Conservation (phyloP, 2,329 filamentous ascomycete species). For the Colletotrichum sp. region DNA sequence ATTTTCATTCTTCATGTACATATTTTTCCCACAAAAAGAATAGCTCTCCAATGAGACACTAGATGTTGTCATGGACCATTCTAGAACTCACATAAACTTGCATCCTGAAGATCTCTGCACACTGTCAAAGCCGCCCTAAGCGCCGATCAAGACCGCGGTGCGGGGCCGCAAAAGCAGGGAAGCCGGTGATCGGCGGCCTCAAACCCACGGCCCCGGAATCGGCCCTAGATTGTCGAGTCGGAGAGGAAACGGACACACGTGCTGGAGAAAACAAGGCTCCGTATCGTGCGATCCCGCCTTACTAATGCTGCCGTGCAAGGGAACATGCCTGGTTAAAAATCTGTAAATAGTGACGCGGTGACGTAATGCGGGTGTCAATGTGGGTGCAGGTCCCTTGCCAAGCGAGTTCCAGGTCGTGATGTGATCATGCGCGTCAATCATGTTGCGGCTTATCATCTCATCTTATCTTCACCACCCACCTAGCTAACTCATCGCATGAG, state of each 20-base stretch:
- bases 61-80: background rate
- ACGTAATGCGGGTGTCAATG: conserved; percentile 15
- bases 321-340: conserved; percentile 1
- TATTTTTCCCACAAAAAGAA: background rate
- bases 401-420: conserved; percentile 5
- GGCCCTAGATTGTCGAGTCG: background rate
- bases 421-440: conserved; percentile 7
- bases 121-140: background rate
- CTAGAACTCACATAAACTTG: background rate
- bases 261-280: background rate
- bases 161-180: background rate
- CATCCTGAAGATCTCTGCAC: background rate
- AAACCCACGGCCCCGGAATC: background rate
- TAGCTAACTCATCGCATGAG: background rate
- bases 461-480: background rate
- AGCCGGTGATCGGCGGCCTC: background rate
- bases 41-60: background rate
- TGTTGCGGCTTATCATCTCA: background rate
- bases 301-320: background rate
- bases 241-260: background rate
- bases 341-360: background rate
- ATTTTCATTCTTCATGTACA: background rate
- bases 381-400: background rate
- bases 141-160: background rate
- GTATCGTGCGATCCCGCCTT: background rate